Evolutionary conservation across 176 grass and related monocot species (phyloP).

Genomic region (Phoenix roebelenii): DNA sequence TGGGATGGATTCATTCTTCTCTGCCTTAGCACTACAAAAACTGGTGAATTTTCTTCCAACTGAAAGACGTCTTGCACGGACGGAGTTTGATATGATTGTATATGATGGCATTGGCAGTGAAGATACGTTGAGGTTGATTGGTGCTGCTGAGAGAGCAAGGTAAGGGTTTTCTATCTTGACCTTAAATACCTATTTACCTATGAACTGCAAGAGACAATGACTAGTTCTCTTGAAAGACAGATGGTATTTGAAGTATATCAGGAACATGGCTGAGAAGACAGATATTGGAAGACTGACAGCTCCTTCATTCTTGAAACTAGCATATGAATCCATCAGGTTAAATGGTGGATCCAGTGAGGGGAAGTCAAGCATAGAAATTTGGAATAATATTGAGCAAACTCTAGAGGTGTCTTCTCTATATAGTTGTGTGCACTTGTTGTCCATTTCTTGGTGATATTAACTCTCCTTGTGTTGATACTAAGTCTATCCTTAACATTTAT

Average conservation of each 20-base stretch:
- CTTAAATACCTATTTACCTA: constrained; percentile 7
- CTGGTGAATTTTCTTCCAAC: constrained; percentile 58
- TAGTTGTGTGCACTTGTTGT: not conserved
- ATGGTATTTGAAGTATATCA: constrained; percentile 70
- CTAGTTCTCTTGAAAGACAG: constrained; percentile 35
- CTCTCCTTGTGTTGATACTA: not conserved
- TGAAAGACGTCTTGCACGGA: constrained; percentile 31
- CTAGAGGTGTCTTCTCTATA: constrained; percentile 39
- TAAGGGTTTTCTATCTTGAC: constrained; percentile 15
- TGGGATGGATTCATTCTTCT: constrained; percentile 69
- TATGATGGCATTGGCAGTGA: constrained; percentile 78
- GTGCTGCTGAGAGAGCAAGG: constrained; percentile 76
- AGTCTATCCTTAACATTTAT: not conserved
- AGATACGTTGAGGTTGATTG: constrained; percentile 61
- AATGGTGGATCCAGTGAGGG: constrained; percentile 57
- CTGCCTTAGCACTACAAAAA: constrained; percentile 66
- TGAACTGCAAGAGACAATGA: constrained; percentile 8
- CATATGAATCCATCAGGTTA: constrained; percentile 58
- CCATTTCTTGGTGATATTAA: not conserved
- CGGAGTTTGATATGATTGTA: constrained; percentile 70
- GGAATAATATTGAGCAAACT: constrained; percentile 63
- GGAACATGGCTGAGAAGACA: constrained; percentile 77
- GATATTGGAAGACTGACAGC: constrained; percentile 85
- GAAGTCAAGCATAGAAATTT: constrained; percentile 66
- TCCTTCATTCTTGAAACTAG: constrained; percentile 70